These are phyloP conservation scores for Citropsis articulata DNA, from an alignment of 345 rosid genomes.

Conservation along the genomic window DNA sequence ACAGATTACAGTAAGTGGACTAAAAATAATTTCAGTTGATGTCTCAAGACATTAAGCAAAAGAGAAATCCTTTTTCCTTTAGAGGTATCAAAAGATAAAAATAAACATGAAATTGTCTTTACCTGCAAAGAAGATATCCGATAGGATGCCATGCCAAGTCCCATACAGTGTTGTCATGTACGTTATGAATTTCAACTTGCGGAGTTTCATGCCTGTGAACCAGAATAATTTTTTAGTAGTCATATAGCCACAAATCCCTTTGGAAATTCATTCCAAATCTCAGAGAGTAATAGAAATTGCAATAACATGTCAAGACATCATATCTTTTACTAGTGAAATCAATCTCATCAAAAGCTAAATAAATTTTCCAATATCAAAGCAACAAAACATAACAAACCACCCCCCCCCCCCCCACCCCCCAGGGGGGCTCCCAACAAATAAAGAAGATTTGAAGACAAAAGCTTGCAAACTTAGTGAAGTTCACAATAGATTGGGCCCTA, in stretches of 20 bases:
- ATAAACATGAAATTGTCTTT: slow-evolving; percentile 4
- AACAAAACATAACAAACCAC: background rate
- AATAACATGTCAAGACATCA: background rate
- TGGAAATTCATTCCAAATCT: slow-evolving; percentile 11
- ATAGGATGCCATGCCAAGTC: slow-evolving; percentile 99
- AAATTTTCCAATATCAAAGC: background rate
- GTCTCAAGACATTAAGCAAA: background rate
- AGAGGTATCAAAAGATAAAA: background rate
- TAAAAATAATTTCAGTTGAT: background rate
- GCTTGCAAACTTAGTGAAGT: background rate
- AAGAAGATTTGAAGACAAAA: background rate
- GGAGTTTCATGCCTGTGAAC: slow-evolving; percentile 88
- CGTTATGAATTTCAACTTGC: slow-evolving; percentile 75
- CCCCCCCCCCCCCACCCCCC: no score
- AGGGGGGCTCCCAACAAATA: background rate
- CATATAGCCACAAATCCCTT: slow-evolving; percentile 13
- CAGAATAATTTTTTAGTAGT: slow-evolving; percentile 15
- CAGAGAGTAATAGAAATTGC: background rate
- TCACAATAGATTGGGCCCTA: background rate
- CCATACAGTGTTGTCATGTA: slow-evolving; percentile 96
- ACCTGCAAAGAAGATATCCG: slow-evolving; percentile 99
- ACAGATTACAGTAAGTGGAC: background rate
- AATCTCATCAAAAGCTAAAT: background rate
- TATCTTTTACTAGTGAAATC: background rate
- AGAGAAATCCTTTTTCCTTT: background rate